These are phyloP conservation scores for Podila clonocystis DNA, from an alignment of 192 early-diverging fungal genomes.

Conservation along the genomic window DNA sequence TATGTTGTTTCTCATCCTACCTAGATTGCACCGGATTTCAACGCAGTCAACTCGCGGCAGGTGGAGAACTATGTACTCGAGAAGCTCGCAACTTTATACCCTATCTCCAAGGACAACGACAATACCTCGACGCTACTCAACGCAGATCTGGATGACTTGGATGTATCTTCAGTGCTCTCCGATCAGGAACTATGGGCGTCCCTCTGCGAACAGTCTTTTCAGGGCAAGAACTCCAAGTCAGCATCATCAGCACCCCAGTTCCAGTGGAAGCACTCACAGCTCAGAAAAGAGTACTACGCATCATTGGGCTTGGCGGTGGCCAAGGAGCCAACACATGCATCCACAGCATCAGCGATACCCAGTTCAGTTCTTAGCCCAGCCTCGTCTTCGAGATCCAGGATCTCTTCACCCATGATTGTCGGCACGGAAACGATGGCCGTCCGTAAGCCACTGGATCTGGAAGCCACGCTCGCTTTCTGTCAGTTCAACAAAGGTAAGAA, in stretches of 20 bases:
- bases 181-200: constrained; percentile 37
- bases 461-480: constrained; percentile 21
- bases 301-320: constrained; percentile 41
- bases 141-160: constrained; percentile 19
- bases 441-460: constrained; percentile 34
- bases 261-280: constrained; percentile 53
- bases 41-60: constrained; percentile 35
- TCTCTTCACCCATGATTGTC: constrained; percentile 37
- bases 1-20: not conserved
- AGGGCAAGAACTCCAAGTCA: constrained; percentile 7
- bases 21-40: constrained; percentile 46
- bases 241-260: constrained; percentile 44
- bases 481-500: constrained; percentile 36
- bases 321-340: constrained; percentile 6
- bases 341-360: constrained; percentile 6
- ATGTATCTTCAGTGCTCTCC: constrained; percentile 15
- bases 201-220: constrained; percentile 37
- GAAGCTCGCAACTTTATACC: constrained; percentile 30
- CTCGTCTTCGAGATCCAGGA: constrained; percentile 14
- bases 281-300: constrained; percentile 52
- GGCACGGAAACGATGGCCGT: constrained; percentile 12
- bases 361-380: constrained; percentile 6
- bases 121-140: constrained; percentile 14
- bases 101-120: constrained; percentile 1
- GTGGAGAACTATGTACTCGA: constrained; percentile 47